Evolutionary conservation across 2,329 filamentous ascomycete species (phyloP), one percentile per base, ranked within the genome.

Genomic region (Acephala macrosclerotiorum): DNA sequence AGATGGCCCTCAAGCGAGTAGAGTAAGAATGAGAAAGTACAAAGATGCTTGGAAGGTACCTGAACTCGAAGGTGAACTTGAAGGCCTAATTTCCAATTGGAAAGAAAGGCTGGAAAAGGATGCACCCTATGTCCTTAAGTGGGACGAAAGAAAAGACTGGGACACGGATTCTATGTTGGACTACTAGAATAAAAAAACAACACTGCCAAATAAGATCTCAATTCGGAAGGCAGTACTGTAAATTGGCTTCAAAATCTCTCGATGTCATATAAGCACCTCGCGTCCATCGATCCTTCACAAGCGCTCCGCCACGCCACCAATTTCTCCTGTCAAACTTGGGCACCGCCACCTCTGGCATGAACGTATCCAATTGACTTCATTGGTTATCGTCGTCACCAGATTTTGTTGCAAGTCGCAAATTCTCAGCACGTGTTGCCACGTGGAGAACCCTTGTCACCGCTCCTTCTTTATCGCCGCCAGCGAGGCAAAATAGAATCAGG

Each of bases 391-490:
- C 20, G 14, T 18, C 12, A 9, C 18, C 5, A 18, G 25, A 4
- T n/a, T 53, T 53, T 53, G 49, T 53, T 53, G 49, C 49, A 53
- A 53, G 26, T 53, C 49, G 49, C 49, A 53, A 12, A 29, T 53
- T 53, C 22, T 11, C 49, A 53, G 49, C 49, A 53, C 49, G 49
- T 53, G 49, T 53, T 29, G 49, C 49, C 49, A 53, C 49, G 49
- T 53, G 49, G 49, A 29, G 49, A 26, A 53, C 12, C 49, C 49
- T 53, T 53, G 49, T 53, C 49, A 53, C 49, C 49, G 49, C 49
- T 53, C 49, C 49, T 53, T 26, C 25, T 53, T 11, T 6, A 5
- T n/a, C 26, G 25, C 25, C 11, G 49, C 49, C 26, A 53, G 22
- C 49, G 18, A 53, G 49, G 18, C 14, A 14, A 12, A n/a, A 29